Evolutionary conservation across 306 rosid species (phyloP), one percentile per base, ranked within the genome.

Genomic region (Phaseolus lunatus): DNA sequence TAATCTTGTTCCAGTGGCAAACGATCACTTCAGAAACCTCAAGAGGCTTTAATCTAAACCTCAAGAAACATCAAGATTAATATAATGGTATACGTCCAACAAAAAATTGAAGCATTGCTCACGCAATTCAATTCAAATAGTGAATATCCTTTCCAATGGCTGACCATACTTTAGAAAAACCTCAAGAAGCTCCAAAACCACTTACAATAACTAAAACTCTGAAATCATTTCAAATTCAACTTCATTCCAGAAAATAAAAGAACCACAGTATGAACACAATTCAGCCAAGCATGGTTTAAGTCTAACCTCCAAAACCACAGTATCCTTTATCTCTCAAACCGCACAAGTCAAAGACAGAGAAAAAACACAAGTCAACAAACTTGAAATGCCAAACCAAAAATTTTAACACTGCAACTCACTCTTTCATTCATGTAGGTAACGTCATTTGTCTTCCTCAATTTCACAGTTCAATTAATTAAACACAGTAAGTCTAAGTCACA

Each of bases 321-420:
- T 31, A 31, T 39, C 72, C 19, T 71, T 7, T n/a, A 0, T 27
- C 16, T 54, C 43, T 41, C 18, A 13, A 1, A 39, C 7, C 13
- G 10, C 59, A 41, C 59, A 62, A 76, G 18, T 53, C 78, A 70
- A 81, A 59, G 24, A 67, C 18, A 22, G 26, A 57, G 10, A 44
- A 20, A 26, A 26, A 35, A 27, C 14, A 65, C 12, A 18, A 64
- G 49, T 37, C 27, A 80, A 27, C 50, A 4, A 48, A 71, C 41
- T 50, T 5, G 33, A 37, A 62, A 58, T 52, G 31, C 33, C 26
- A 63, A 77, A 16, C 56, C 37, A 71, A 71, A 54, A 23, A 63
- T 2, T 9, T 47, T 24, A 53, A 11, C 16, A 62, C 44, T 16
- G 4, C 2, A 13, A 31, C 16, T 67, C 9, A 47, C 7, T 58